These are phyloP conservation scores for Actinidia chinensis DNA, from an alignment of 179 eudicot genomes.

Conservation along the genomic window DNA sequence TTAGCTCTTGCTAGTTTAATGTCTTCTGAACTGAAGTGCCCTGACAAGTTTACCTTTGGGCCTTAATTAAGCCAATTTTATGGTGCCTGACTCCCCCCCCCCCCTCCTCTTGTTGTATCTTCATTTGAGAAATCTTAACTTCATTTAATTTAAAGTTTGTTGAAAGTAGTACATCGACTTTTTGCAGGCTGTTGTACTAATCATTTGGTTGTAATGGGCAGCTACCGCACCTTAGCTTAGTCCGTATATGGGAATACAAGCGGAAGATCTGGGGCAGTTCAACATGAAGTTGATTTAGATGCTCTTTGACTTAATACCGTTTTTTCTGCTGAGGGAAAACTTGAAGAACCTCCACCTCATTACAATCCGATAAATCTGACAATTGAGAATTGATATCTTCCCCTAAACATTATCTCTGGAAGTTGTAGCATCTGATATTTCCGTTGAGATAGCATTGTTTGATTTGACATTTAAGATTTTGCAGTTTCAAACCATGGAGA, in stretches of 20 bases:
- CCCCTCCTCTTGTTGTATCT: slow-evolving; percentile 11
- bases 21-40: no score
- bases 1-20: no score
- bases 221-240: slow-evolving; percentile 95
- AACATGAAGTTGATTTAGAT: slow-evolving; percentile 90
- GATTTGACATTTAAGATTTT: slow-evolving; percentile 59
- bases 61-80: no score
- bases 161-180: slow-evolving; percentile 12
- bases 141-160: slow-evolving; percentile 12
- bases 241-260: slow-evolving; percentile 94
- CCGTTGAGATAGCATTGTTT: slow-evolving; percentile 61
- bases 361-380: slow-evolving; percentile 45
- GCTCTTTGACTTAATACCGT: slow-evolving; percentile 74
- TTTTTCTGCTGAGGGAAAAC: slow-evolving; percentile 69
- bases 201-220: slow-evolving; percentile 94
- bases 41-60: no score
- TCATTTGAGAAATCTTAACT: not conserved
- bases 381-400: slow-evolving; percentile 59
- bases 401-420: slow-evolving; percentile 54
- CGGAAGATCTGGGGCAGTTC: slow-evolving; percentile 96
- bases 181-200: slow-evolving; percentile 91
- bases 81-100: no score
- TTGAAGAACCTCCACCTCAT: slow-evolving; percentile 90
- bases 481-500: slow-evolving; percentile 45
- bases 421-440: slow-evolving; percentile 49